Conservation (phyloP, 129 eudicot species). For the Scalesia atractyloides region DNA sequence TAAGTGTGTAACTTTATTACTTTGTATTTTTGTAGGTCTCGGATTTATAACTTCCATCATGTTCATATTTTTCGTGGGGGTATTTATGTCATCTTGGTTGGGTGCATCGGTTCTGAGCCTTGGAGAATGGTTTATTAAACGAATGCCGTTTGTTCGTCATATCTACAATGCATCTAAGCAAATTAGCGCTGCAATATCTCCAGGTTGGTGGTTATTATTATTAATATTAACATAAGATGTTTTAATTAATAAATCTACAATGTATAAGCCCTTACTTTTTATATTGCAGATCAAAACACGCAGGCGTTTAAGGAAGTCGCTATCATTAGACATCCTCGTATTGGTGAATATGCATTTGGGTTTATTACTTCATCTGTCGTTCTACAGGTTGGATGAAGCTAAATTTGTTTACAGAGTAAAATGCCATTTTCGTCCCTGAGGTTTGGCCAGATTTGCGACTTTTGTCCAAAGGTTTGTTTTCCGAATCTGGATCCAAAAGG, state of each 20-base stretch:
- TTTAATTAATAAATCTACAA: not conserved
- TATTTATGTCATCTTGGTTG: conserved; percentile 92
- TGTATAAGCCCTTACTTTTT: not conserved
- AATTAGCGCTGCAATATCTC: conserved; percentile 83
- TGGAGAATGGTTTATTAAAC: conserved; percentile 84
- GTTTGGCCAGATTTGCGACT: not conserved
- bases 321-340: conserved; percentile 90
- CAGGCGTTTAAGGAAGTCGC: conserved; percentile 92
- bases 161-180: conserved; percentile 84
- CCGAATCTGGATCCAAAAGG: no score
- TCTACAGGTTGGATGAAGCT: conserved; percentile 54
- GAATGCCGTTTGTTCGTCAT: conserved; percentile 88
- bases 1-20: conserved; percentile 1
- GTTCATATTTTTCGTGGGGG: conserved; percentile 81
- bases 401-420: not conserved
- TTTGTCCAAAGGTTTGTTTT: no score
- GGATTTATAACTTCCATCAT: conserved; percentile 82
- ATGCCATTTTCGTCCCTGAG: no score
- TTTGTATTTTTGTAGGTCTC: conserved; percentile 46
- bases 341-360: conserved; percentile 92
- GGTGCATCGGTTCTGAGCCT: conserved; percentile 81
- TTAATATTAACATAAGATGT: not conserved
- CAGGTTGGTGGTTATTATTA: conserved; percentile 44
- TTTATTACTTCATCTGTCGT: conserved; percentile 80
- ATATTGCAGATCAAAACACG: conserved; percentile 68